Evolutionary conservation across 2,329 filamentous ascomycete species (phyloP).

Genomic region (Fusarium ambrosium): DNA sequence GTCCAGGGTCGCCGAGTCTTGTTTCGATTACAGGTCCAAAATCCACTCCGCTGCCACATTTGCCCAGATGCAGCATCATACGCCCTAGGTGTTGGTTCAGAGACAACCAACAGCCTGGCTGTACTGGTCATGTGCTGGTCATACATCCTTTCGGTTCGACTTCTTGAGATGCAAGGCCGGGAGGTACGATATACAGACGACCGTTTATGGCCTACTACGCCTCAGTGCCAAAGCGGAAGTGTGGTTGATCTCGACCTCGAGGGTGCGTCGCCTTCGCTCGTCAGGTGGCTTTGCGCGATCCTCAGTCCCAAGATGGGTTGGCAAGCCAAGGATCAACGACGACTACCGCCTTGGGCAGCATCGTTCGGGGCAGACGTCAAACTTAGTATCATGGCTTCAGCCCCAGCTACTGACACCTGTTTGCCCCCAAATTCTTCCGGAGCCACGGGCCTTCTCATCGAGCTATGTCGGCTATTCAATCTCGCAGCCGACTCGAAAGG

Average conservation of each 20-base stretch:
- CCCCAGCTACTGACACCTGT: not conserved
- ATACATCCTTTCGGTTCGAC: conserved; percentile 4
- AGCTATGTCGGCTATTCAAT: conserved; percentile 12
- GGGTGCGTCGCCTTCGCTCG: not conserved
- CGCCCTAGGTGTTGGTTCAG: not conserved
- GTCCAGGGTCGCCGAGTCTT: not conserved
- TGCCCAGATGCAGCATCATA: not conserved
- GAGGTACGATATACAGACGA: conserved; percentile 7
- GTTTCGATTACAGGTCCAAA: not conserved
- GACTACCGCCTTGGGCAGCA: not conserved
- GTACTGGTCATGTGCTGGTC: conserved; percentile 19
- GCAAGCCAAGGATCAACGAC: not conserved
- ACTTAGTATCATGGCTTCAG: not conserved
- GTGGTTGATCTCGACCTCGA: not conserved
- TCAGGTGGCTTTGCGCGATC: conserved; percentile 14
- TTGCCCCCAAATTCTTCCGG: not conserved
- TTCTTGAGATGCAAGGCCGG: conserved; percentile 20
- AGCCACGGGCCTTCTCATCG: conserved; percentile 19
- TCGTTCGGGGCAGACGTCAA: not conserved
- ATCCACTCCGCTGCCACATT: not conserved
- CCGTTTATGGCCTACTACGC: not conserved
- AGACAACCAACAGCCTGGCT: conserved; percentile 7
- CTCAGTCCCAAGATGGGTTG: conserved; percentile 10
- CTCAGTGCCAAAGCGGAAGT: not conserved
- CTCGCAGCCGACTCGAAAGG: too few species aligned